Evolutionary conservation across 2,329 filamentous ascomycete genomes (phyloP).

Genomic region (Fusarium lateritium): DNA sequence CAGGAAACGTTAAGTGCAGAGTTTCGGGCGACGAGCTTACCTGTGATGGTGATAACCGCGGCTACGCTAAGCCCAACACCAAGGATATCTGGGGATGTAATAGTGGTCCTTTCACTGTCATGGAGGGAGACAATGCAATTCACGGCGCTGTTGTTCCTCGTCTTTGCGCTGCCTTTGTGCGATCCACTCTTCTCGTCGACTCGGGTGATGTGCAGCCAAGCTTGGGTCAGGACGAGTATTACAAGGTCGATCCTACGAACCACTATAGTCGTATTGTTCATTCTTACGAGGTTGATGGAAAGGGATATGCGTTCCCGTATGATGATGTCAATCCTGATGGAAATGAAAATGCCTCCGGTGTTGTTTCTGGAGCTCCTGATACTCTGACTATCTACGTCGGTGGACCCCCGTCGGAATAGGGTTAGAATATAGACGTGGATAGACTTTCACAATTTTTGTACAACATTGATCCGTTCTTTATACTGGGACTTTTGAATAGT

Average conservation of each 20-base stretch:
- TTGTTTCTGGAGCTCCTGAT: constrained; percentile 48
- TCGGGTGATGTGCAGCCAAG: constrained; percentile 64
- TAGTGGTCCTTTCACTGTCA: constrained; percentile 62
- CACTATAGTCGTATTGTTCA: constrained; percentile 76
- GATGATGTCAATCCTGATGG: constrained; percentile 75
- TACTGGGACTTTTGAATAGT: no score
- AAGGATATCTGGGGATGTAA: constrained; percentile 67
- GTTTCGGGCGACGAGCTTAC: constrained; percentile 54
- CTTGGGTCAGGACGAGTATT: constrained; percentile 58
- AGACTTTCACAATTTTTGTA: constrained; percentile 15
- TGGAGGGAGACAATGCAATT: constrained; percentile 55
- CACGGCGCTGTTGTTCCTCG: constrained; percentile 62
- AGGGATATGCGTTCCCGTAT: constrained; percentile 77
- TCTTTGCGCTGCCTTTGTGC: constrained; percentile 66
- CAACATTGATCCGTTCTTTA: background rate
- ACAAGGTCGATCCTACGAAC: constrained; percentile 60
- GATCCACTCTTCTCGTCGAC: constrained; percentile 61
- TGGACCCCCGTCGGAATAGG: constrained; percentile 25
- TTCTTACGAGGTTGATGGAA: constrained; percentile 69
- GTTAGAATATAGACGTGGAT: background rate
- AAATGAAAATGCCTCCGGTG: constrained; percentile 64
- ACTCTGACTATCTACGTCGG: constrained; percentile 51
- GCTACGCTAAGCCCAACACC: constrained; percentile 60
- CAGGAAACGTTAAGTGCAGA: constrained; percentile 59
- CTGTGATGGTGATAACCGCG: constrained; percentile 60